Evolutionary conservation across 805 yeast genomes (phyloP).

Genomic region (Jamesozyma gamospora): DNA sequence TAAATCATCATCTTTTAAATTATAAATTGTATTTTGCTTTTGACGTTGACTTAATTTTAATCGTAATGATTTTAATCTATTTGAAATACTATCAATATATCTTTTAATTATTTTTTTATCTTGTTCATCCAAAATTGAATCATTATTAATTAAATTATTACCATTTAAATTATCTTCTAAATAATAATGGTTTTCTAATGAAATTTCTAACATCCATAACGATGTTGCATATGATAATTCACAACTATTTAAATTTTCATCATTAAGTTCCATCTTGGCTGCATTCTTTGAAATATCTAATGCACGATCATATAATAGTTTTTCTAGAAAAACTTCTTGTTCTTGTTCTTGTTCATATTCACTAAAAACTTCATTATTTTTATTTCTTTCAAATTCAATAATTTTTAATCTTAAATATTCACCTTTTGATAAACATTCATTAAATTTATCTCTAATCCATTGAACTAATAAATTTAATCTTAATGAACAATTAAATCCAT

Average conservation of each 20-base stretch:
- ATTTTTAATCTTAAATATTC: slow-evolving; percentile 58
- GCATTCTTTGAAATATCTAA: slow-evolving; percentile 87
- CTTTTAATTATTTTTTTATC: slow-evolving; percentile 70
- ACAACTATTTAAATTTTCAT: slow-evolving; percentile 51
- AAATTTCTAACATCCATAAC: slow-evolving; percentile 89
- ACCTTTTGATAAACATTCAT: slow-evolving; percentile 82
- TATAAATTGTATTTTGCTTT: not conserved
- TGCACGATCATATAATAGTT: slow-evolving; percentile 84
- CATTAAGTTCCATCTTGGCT: slow-evolving; percentile 75
- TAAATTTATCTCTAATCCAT: slow-evolving; percentile 83
- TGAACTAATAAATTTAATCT: slow-evolving; percentile 65
- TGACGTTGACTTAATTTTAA: slow-evolving; percentile 30
- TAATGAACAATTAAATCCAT: slow-evolving; percentile 14
- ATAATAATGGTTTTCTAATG: slow-evolving; percentile 51
- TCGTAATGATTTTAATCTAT: slow-evolving; percentile 62
- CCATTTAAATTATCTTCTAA: slow-evolving; percentile 59
- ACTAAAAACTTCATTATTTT: slow-evolving; percentile 1
- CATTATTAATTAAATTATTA: too few relatives aligned
- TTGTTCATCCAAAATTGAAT: slow-evolving; percentile 48
- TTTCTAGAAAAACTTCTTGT: slow-evolving; percentile 55
- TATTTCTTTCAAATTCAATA: slow-evolving; percentile 19
- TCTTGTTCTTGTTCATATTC: too few relatives aligned
- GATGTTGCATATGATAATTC: slow-evolving; percentile 86
- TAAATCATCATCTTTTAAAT: not conserved
- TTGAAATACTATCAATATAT: slow-evolving; percentile 75